Conservation (phyloP, 1,284 basidiomycete genomes). For the Ceratorhiza oryzae-sativae region DNA sequence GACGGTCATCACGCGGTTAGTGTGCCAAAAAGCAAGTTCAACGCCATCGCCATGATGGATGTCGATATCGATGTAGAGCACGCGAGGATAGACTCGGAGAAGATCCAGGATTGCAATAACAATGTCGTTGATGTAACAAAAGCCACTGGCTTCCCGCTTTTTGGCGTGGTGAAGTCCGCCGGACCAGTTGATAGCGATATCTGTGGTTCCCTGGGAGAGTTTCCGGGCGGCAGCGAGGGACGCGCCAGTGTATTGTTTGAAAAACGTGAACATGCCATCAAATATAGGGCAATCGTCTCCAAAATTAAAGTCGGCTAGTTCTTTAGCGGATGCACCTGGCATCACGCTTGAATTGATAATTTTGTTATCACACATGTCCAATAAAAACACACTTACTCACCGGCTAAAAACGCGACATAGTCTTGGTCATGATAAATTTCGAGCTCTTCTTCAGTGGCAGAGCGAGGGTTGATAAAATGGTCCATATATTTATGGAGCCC, state of each 20-base stretch:
- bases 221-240: conserved; percentile 91
- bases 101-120: conserved; percentile 93
- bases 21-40: conserved; percentile 97
- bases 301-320: conserved; percentile 80
- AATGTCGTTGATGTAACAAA: conserved; percentile 97
- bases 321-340: conserved; percentile 54
- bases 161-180: conserved; percentile 96
- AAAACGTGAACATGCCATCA: conserved; percentile 91
- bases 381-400: conserved; percentile 55
- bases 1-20: conserved; percentile 97
- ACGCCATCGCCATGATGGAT: conserved; percentile 98
- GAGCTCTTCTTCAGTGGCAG: conserved; percentile 90
- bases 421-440: conserved; percentile 90
- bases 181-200: conserved; percentile 98
- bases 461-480: conserved; percentile 85
- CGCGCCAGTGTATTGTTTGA: conserved; percentile 88
- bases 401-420: conserved; percentile 92
- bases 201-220: conserved; percentile 83
- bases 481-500: conserved; percentile 96
- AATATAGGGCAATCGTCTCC: conserved; percentile 96
- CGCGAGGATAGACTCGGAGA: conserved; percentile 85
- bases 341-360: conserved; percentile 66
- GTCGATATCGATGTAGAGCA: conserved; percentile 96
- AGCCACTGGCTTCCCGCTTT: conserved; percentile 93
- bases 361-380: neutral